Conservation (phyloP, 176 grass and related monocot species). For the Paspalum vaginatum region DNA sequence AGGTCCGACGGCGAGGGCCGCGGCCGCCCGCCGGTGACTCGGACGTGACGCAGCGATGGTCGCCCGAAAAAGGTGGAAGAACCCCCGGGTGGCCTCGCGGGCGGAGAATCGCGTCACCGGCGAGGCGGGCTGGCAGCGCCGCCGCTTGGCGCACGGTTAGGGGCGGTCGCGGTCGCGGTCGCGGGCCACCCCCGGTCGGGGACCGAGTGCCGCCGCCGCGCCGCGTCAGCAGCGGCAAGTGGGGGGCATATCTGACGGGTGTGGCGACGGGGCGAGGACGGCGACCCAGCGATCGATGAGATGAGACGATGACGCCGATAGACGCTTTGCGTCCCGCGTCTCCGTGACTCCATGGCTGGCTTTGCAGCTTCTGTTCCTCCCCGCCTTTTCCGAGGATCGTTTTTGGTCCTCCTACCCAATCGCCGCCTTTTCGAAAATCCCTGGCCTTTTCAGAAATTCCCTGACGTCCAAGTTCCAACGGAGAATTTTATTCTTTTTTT, state of each 20-base stretch:
- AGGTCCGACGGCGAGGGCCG: not conserved
- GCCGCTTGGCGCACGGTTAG: not conserved
- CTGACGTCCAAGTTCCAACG: too few species aligned
- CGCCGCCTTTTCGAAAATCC: too few species aligned
- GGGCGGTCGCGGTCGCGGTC: not conserved
- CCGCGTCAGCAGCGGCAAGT: slow-evolving; percentile 26
- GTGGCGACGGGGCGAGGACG: not conserved
- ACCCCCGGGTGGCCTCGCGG: not conserved
- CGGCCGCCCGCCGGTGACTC: not conserved
- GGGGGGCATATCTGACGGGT: not conserved
- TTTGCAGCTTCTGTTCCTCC: too few species aligned
- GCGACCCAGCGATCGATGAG: too few species aligned
- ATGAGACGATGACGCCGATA: not conserved
- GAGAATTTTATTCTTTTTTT: too few species aligned
- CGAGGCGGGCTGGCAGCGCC: slow-evolving; percentile 18
- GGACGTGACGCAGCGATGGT: too few species aligned
- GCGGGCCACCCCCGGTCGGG: not conserved
- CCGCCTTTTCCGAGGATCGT: too few species aligned
- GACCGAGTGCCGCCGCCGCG: not conserved
- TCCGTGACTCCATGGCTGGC: too few species aligned
- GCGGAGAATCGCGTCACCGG: slow-evolving; percentile 7
- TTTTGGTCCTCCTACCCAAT: too few species aligned
- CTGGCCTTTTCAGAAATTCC: too few species aligned
- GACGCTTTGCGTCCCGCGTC: too few species aligned
- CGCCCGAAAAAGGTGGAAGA: not conserved